Percentiles rank a stretch among this genome's conserved stretches.
phyloP scores from a whole-genome alignment of 2,329 filamentous ascomycete species.

The Biscogniauxia marginata region DNA sequence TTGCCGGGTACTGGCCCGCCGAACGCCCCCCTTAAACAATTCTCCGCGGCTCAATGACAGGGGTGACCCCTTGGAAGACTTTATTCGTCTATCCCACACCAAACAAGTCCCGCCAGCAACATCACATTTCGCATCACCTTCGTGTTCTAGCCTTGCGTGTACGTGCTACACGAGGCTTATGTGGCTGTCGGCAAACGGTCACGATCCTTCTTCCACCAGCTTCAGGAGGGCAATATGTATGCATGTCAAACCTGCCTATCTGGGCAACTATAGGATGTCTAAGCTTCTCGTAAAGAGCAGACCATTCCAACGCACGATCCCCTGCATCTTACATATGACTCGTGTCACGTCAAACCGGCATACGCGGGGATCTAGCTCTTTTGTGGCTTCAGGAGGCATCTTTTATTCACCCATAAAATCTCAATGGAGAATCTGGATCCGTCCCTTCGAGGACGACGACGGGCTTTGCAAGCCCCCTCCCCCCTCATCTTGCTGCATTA shows the following conservation, averaged over 20 bases:
- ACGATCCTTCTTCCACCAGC: neutral
- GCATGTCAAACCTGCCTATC: neutral
- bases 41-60: neutral
- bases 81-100: neutral
- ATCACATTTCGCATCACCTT: neutral
- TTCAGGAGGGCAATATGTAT: neutral
- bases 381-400: neutral
- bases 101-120: neutral
- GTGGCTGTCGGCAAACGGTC: neutral
- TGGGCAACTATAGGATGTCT: neutral
- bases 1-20: slow-evolving; percentile 3
- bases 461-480: neutral
- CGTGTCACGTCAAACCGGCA: neutral
- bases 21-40: neutral
- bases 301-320: neutral
- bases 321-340: neutral
- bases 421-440: neutral
- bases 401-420: neutral
- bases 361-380: neutral
- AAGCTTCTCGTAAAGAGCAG: neutral
- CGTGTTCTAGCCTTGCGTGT: neutral
- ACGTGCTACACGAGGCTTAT: neutral
- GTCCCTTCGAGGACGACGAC: neutral
- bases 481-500: neutral
- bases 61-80: neutral